Evolutionary conservation across 2,329 filamentous ascomycete genomes (phyloP), one percentile per base, ranked within the genome.

Genomic region (Endothia cerciana): DNA sequence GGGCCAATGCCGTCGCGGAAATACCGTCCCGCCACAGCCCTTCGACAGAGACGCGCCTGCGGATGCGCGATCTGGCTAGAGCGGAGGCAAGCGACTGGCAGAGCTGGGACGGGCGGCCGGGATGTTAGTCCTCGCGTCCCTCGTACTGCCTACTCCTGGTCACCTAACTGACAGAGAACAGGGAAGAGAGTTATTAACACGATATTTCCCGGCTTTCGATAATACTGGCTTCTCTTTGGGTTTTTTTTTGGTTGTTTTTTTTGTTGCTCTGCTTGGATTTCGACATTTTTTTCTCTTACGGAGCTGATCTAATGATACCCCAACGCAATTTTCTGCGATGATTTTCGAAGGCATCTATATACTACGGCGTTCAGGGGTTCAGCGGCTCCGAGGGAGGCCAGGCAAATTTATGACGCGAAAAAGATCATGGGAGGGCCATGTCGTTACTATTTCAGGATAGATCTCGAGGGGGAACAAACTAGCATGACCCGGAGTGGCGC

Each of bases 1-100:
- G 68, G 70, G 51, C 66, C 67, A 57, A 59, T 36, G 2, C 66
- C 57, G 45, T 62, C 38, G 65, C 62, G 28, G 53, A 43, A 4
- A 38, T 66, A 65, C 10, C 69, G 68, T 19, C 53, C 70, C 25
- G 68, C 17, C 47, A 65, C 38, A 43, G 62, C 11, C 59, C 62
- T 8, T 63, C 62, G 25, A 40, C 53, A 17, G 58, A 65, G 49
- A 49, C 70, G 13, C 71, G 72, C 15, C 55, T 68, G 30, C 72
- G 74, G 5, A 76, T 77, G 75, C 71, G 71, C 4, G 70, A 73
- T 41, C 62, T 76, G 36, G 74, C 74, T 4, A 73, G 70, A 0
- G 64, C 66, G 10, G 67, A 70, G 4, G 68, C 69, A 2, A 71
- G 72, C 8, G 68, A 72, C 22, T 70, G 68, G 19, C 60, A 68